These are phyloP conservation scores for Kluyveromyces aestuarii DNA, from an alignment of 805 yeast species.

Conservation along the genomic window DNA sequence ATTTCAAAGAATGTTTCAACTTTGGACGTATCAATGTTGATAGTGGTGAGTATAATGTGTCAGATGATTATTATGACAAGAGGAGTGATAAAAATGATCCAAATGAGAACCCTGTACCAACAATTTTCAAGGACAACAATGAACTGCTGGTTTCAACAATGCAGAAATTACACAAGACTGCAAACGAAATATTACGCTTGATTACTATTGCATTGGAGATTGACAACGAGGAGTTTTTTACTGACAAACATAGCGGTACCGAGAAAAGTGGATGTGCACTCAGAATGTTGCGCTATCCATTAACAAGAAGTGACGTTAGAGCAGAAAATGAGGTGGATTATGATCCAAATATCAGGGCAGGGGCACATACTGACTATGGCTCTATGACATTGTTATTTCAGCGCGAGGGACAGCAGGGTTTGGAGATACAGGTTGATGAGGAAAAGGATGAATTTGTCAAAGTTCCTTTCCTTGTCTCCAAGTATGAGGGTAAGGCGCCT, in stretches of 20 bases:
- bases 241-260: conserved; percentile 44
- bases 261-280: conserved; percentile 54
- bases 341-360: conserved; percentile 58
- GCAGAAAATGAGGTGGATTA: conserved; percentile 27
- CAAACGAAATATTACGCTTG: conserved; percentile 41
- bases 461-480: conserved; percentile 51
- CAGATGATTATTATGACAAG: conserved; percentile 6
- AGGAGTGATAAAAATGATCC: conserved; percentile 8
- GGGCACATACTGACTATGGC: conserved; percentile 85
- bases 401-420: conserved; percentile 60
- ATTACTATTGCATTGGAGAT: conserved; percentile 57
- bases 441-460: conserved; percentile 44
- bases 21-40: conserved; percentile 45
- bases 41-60: conserved; percentile 35
- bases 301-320: conserved; percentile 31
- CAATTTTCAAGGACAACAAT: conserved; percentile 38
- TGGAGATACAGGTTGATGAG: conserved; percentile 35
- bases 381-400: conserved; percentile 66
- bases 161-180: conserved; percentile 40
- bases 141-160: conserved; percentile 33
- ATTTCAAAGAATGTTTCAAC: conserved; percentile 65
- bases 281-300: conserved; percentile 66
- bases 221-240: conserved; percentile 53
- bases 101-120: conserved; percentile 39
- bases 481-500: conserved; percentile 42